Conservation (phyloP, 441 rosid species). For the Arabidopsis hybrid region DNA sequence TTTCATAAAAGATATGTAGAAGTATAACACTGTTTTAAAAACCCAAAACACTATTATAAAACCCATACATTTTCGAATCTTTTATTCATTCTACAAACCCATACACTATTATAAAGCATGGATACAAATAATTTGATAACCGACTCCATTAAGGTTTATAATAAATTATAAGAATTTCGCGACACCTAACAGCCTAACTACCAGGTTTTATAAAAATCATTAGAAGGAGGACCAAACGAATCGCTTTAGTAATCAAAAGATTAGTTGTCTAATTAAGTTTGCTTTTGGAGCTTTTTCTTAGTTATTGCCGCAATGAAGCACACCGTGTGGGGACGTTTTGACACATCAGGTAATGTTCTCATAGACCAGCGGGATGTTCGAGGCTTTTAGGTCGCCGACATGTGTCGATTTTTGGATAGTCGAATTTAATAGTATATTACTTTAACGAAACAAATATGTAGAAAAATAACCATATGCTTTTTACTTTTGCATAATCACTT, state of each 20-base stretch:
- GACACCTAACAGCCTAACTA: constrained; percentile 39
- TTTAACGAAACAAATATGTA: not conserved
- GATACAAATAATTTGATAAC: constrained; percentile 37
- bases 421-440: too few species aligned
- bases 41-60: not conserved
- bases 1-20: not conserved
- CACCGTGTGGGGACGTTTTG: constrained; percentile 28
- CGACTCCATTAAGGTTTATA: constrained; percentile 41
- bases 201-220: constrained; percentile 19
- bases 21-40: not conserved
- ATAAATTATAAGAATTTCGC: constrained; percentile 2
- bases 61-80: not conserved
- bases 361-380: constrained; percentile 13
- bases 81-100: not conserved
- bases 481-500: not conserved
- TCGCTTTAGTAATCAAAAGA: constrained; percentile 25
- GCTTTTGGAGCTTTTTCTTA: constrained; percentile 15
- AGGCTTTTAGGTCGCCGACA: constrained; percentile 19
- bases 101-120: constrained; percentile 13
- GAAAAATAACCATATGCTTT: not conserved
- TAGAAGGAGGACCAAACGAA: constrained; percentile 19
- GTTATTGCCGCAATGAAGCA: constrained; percentile 38
- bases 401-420: not conserved
- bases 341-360: constrained; percentile 16
- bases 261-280: constrained; percentile 14